Percentiles rank a stretch among this genome's conserved stretches.
Evolutionary conservation across 2,329 filamentous ascomycete species (phyloP).

Genomic region (Furcasterigmium sp.): DNA sequence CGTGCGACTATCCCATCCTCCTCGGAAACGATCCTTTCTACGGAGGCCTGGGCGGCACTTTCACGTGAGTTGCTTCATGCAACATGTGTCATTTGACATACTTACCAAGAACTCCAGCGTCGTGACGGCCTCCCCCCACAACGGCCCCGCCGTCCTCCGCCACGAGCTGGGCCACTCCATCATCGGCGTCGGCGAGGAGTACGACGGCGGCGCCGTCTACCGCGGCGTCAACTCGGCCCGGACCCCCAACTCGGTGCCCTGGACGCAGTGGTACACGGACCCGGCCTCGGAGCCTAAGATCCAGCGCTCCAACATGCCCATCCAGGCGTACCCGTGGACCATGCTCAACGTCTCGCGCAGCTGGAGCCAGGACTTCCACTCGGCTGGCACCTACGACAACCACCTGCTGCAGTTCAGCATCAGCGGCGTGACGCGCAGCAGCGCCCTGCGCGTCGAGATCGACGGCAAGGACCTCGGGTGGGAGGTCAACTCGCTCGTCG

Average conservation of each 20-base stretch:
- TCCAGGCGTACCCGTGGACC: constrained; percentile 25
- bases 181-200: constrained; percentile 22
- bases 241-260: constrained; percentile 13
- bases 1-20: constrained; percentile 24
- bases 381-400: constrained; percentile 19
- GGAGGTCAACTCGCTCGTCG: constrained; percentile 18
- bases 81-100: not conserved
- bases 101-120: constrained; percentile 13
- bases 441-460: constrained; percentile 19
- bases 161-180: constrained; percentile 25
- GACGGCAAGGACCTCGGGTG: constrained; percentile 22
- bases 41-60: constrained; percentile 21
- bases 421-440: constrained; percentile 19
- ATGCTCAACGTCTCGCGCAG: constrained; percentile 18
- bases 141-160: constrained; percentile 20
- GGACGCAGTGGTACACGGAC: constrained; percentile 22
- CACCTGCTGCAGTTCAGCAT: constrained; percentile 21
- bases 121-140: constrained; percentile 18
- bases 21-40: constrained; percentile 23
- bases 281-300: constrained; percentile 18
- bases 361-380: constrained; percentile 19
- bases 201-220: constrained; percentile 20
- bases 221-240: constrained; percentile 20
- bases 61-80: constrained; percentile 16
- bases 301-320: constrained; percentile 22